Evolutionary conservation across 768 basidiomycete species (phyloP).

Genomic region (Pisolithus marmoratus): DNA sequence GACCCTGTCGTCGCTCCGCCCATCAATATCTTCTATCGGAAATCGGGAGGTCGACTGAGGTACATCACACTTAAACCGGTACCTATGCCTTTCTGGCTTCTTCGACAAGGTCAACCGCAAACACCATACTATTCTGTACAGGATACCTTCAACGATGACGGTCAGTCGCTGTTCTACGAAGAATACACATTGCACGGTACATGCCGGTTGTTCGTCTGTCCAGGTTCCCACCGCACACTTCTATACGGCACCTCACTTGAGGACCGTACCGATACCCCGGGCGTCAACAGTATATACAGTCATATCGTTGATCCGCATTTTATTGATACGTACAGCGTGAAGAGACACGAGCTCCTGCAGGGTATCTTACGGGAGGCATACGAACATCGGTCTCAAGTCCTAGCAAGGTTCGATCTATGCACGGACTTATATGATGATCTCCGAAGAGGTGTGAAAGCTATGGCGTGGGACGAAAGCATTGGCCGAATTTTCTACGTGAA

Average conservation of each 20-base stretch:
- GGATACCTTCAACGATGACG: conserved; percentile 19
- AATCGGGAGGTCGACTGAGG: conserved; percentile 23
- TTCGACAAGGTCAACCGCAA: conserved; percentile 12
- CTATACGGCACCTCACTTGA: conserved; percentile 23
- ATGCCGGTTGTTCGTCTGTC: conserved; percentile 27
- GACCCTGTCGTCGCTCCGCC: conserved; percentile 25
- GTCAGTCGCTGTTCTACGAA: conserved; percentile 24
- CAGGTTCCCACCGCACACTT: conserved; percentile 28
- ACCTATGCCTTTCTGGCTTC: conserved; percentile 13
- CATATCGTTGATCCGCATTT: conserved; percentile 33
- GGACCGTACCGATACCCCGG: conserved; percentile 21
- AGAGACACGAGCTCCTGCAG: conserved; percentile 15
- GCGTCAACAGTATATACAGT: conserved; percentile 28
- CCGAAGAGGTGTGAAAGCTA: conserved; percentile 36
- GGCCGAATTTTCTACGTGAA: conserved; percentile 53
- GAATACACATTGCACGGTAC: conserved; percentile 14
- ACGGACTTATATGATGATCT: conserved; percentile 14
- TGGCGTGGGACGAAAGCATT: conserved; percentile 63
- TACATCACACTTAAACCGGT: conserved; percentile 26
- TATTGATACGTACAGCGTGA: conserved; percentile 15
- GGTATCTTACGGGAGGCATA: conserved; percentile 16
- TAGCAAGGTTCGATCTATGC: conserved; percentile 22
- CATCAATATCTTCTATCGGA: conserved; percentile 30
- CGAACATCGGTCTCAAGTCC: conserved; percentile 11
- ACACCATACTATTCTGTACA: conserved; percentile 26